Percentiles rank a stretch among this genome's conserved stretches.
phyloP scores from a whole-genome alignment of 73 alveolate species.

The Tetrahymena elliotti region DNA sequence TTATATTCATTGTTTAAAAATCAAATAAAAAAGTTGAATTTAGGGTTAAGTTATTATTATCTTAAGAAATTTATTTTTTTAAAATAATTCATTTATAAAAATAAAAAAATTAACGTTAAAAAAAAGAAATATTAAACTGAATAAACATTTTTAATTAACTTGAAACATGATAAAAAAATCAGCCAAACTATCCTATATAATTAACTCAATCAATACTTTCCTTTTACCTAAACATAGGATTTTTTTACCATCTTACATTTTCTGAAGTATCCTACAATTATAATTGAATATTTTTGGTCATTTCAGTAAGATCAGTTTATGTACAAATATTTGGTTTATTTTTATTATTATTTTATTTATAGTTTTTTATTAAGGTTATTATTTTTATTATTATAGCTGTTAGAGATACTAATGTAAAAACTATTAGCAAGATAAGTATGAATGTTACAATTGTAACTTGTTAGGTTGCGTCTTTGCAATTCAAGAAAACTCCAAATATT shows the following conservation, averaged over 20 bases:
- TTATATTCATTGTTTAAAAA: too few relatives aligned
- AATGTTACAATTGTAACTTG: neutral
- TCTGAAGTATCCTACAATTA: neutral
- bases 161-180: too few relatives aligned
- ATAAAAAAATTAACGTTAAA: too few relatives aligned
- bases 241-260: neutral
- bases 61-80: too few relatives aligned
- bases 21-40: too few relatives aligned
- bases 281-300: neutral
- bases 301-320: neutral
- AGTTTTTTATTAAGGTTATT: neutral
- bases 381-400: neutral
- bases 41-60: too few relatives aligned
- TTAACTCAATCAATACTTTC: neutral
- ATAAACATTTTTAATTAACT: too few relatives aligned
- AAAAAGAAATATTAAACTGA: too few relatives aligned
- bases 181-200: too few relatives aligned
- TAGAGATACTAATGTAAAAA: neutral
- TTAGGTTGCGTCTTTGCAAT: neutral
- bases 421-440: neutral
- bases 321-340: neutral
- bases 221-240: neutral
- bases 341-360: neutral
- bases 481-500: neutral
- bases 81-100: too few relatives aligned